Evolutionary conservation across 2,329 filamentous ascomycete genomes (phyloP).

Genomic region (Pyricularia sp.): DNA sequence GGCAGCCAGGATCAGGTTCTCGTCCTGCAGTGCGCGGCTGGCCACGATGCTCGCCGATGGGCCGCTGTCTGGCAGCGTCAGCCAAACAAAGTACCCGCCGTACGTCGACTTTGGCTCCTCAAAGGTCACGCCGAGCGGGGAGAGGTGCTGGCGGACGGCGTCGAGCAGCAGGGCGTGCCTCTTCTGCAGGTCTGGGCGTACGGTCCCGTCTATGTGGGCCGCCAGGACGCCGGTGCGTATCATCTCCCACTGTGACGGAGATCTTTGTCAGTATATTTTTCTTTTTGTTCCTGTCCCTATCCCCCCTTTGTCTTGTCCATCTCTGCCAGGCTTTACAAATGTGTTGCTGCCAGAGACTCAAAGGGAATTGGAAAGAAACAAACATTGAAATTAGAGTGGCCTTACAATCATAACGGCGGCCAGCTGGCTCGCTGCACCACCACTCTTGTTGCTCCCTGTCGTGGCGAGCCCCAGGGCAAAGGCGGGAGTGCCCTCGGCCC

Average conservation of each 20-base stretch:
- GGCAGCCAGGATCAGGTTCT: conserved; percentile 57
- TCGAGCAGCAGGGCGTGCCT: conserved; percentile 43
- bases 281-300: neutral
- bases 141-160: conserved; percentile 50
- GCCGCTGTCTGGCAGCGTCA: conserved; percentile 44
- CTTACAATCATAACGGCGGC: conserved; percentile 3
- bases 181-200: conserved; percentile 35
- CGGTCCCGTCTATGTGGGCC: conserved; percentile 28
- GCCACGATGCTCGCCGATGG: conserved; percentile 47
- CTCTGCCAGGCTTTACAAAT: too few relatives aligned
- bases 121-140: conserved; percentile 50
- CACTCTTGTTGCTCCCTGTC: conserved; percentile 44
- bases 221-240: conserved; percentile 35
- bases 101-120: conserved; percentile 34
- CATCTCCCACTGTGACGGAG: conserved; percentile 27
- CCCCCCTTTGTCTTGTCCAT: neutral
- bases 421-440: conserved; percentile 45
- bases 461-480: conserved; percentile 41
- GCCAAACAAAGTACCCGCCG: conserved; percentile 83
- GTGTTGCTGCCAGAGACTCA: too few relatives aligned
- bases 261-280: neutral
- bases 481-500: conserved; percentile 62
- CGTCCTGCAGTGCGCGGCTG: conserved; percentile 45
- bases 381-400: neutral
- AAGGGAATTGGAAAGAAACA: too few relatives aligned